Conservation (phyloP, 768 basidiomycete genomes). For the Kwoniella heveanensis region DNA sequence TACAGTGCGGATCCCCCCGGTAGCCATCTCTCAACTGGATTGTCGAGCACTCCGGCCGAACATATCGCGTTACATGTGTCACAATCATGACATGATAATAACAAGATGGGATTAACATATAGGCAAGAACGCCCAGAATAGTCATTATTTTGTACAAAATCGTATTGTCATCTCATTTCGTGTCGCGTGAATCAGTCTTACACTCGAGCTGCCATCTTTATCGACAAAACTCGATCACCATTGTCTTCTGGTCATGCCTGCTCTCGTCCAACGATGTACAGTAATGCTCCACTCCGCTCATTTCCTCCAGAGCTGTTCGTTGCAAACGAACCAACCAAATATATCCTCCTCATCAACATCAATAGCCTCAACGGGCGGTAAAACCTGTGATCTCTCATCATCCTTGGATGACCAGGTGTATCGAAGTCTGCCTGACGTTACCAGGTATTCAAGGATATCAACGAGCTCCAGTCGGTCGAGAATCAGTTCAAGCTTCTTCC, state of each 20-base stretch:
- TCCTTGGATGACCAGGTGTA: background rate
- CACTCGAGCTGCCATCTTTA: too few species aligned
- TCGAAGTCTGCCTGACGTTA: slow-evolving; percentile 12
- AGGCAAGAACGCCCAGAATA: background rate
- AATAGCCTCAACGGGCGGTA: slow-evolving; percentile 21
- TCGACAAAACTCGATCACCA: too few species aligned
- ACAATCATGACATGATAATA: too few species aligned
- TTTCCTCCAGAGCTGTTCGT: slow-evolving; percentile 12
- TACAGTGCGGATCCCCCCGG: too few species aligned
- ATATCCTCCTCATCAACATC: slow-evolving; percentile 20
- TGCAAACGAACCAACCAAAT: slow-evolving; percentile 14
- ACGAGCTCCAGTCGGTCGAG: slow-evolving; percentile 46
- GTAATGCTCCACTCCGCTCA: too few species aligned
- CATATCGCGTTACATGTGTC: background rate
- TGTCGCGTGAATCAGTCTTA: background rate
- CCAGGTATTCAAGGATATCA: slow-evolving; percentile 40
- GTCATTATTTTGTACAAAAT: background rate
- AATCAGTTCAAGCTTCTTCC: slow-evolving; percentile 20
- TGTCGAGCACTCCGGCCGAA: too few species aligned
- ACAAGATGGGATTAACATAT: background rate
- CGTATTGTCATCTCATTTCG: background rate
- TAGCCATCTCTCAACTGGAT: too few species aligned
- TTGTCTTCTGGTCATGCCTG: too few species aligned
- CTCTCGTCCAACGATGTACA: too few species aligned
- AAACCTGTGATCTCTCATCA: background rate